Base-by-base conservation (phyloP, 2,329 filamentous ascomycete species). In the Neonectria sp. region DNA sequence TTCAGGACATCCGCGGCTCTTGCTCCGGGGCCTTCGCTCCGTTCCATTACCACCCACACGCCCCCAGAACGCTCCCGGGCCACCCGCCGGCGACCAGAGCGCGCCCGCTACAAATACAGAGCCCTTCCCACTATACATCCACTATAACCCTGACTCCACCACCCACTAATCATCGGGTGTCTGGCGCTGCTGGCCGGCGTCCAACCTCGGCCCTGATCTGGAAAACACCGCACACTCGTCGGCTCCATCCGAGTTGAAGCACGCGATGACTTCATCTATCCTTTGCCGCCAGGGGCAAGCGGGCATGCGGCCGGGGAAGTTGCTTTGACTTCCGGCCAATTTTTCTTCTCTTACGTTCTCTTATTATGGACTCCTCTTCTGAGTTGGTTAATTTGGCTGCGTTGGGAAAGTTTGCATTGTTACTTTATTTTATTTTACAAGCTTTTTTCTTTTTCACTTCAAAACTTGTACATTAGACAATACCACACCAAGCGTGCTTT, bases 401-500 rank as follows among this genome's bases (percentile, higher is more conserved):
- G 55, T 65, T 58, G 59, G 59, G 37, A 48, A 48, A 24, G n/a
- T 55, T 37, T 52, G 35, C 31, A 35, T 53, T 48, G 27, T 12
- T 55, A 13, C 33, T 29, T n/a, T 3, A 17, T n/a, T 55, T 11
- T 13, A 7, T 24, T 21, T 48, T 21, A 21, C 21, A 21, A 21
- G 21, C 56, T 55, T 62, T 43, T 37, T 62, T 48, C 25, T 52
- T 60, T 52, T 48, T 56, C 51, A 56, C 45, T 49, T 24, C 27
- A 55, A 12, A 57, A 27, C 31, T 46, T 62, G 63, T 63, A 55
- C 33, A 72, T 25, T 69, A 67, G 68, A 59, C 68, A 71, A 73
- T 73, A 72, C 69, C 69, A 72, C 51, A 69, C 48, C 27, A 15
- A 73, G 69, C 69, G 70, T 65, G 60, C 48, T 43, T 58, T 46